Conservation (phyloP, 768 basidiomycete species). For the Phanerochaete carnosa region DNA sequence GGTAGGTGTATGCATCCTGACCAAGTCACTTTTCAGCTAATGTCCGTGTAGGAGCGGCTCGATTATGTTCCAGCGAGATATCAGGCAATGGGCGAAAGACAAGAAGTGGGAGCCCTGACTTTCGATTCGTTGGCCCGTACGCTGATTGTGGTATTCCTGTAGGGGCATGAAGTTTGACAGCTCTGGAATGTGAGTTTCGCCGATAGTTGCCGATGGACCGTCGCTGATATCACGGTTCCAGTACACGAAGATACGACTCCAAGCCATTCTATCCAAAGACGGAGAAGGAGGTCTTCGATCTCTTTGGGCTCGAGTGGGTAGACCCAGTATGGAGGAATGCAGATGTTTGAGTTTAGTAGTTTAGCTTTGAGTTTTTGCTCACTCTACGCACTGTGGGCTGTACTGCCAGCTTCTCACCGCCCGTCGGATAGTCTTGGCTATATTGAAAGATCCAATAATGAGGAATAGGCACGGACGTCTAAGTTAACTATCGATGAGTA, state of each 20-base stretch:
- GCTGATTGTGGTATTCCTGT: conserved; percentile 2
- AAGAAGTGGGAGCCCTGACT: conserved; percentile 39
- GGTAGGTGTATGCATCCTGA: conserved; percentile 44
- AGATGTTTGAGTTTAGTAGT: conserved; percentile 40
- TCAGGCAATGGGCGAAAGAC: conserved; percentile 70
- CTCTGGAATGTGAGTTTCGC: conserved; percentile 60
- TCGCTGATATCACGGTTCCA: conserved; percentile 22
- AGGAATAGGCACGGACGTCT: no score
- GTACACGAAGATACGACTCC: conserved; percentile 63
- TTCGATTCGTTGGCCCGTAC: neutral
- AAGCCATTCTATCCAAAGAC: conserved; percentile 55
- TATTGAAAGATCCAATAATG: no score
- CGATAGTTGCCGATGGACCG: neutral
- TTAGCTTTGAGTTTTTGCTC: neutral
- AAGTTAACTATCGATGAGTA: no score
- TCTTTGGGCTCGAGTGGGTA: conserved; percentile 67
- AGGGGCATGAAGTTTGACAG: conserved; percentile 87
- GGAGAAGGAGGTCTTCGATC: conserved; percentile 70
- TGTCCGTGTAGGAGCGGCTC: conserved; percentile 67
- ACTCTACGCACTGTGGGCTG: neutral
- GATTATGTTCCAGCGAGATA: conserved; percentile 85
- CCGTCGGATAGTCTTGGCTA: no score
- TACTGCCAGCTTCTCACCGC: no score
- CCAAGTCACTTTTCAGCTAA: neutral
- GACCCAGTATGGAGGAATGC: conserved; percentile 74